Evolutionary conservation across 2,329 filamentous ascomycete genomes (phyloP).

Genomic region (Trichophyton equinum): DNA sequence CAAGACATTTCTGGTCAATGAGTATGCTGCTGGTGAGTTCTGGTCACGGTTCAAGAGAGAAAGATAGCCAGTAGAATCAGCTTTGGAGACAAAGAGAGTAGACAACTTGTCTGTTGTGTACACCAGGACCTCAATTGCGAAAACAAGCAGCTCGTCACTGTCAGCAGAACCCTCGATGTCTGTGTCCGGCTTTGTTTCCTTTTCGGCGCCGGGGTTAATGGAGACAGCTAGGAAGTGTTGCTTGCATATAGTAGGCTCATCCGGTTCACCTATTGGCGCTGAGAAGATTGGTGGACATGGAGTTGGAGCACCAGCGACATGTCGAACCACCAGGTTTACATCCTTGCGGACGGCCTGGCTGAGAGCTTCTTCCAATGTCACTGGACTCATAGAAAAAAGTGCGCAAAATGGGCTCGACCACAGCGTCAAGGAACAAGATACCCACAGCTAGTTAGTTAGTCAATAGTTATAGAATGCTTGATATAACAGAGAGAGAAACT

Average conservation of each 20-base stretch:
- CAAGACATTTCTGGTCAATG: constrained; percentile 56
- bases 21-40: constrained; percentile 38
- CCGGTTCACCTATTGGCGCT: constrained; percentile 56
- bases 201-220: constrained; percentile 22
- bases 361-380: constrained; percentile 33
- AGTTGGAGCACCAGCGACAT: constrained; percentile 75
- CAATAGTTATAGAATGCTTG: background rate
- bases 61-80: constrained; percentile 86
- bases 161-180: constrained; percentile 19
- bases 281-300: constrained; percentile 65
- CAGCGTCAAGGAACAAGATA: background rate
- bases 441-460: background rate
- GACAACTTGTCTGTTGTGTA: constrained; percentile 71
- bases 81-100: constrained; percentile 90
- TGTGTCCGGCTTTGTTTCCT: constrained; percentile 4
- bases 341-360: constrained; percentile 41
- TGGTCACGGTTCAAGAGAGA: constrained; percentile 49
- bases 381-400: background rate
- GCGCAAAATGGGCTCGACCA: background rate
- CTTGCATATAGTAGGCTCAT: constrained; percentile 73
- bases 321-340: constrained; percentile 58
- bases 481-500: background rate
- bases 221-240: constrained; percentile 62
- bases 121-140: constrained; percentile 76
- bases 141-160: constrained; percentile 50